Conservation (phyloP, 73 alveolate species). For the Paramecium tetraurelia region DNA sequence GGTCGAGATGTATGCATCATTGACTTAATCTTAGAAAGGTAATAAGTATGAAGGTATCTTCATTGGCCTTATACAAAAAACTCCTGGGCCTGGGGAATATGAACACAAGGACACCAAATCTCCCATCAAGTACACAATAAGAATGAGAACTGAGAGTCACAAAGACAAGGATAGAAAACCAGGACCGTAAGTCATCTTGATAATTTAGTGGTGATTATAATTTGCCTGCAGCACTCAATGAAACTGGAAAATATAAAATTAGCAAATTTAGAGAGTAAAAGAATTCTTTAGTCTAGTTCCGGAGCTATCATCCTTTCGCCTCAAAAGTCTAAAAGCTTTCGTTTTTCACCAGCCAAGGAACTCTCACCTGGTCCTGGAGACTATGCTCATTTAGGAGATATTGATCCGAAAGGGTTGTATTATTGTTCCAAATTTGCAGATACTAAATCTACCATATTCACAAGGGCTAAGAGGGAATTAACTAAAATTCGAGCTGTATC, state of each 20-base stretch:
- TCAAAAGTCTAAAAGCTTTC: not conserved
- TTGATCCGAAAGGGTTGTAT: slow-evolving; percentile 19
- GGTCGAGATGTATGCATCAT: slow-evolving; percentile 35
- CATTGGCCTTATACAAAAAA: not conserved
- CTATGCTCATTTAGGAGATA: not conserved
- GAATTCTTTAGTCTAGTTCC: not conserved
- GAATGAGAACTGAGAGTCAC: slow-evolving; percentile 30
- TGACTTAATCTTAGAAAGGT: not conserved
- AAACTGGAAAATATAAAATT: slow-evolving; percentile 17
- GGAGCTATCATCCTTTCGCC: slow-evolving; percentile 27
- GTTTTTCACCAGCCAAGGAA: not conserved
- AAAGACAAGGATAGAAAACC: not conserved
- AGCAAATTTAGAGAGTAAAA: slow-evolving; percentile 23
- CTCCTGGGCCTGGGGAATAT: slow-evolving; percentile 60
- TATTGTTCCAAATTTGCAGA: slow-evolving; percentile 10
- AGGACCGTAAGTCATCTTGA: not conserved
- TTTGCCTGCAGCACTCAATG: not conserved
- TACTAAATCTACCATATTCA: not conserved
- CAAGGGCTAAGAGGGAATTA: not conserved
- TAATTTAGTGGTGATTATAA: not conserved
- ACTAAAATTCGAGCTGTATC: not conserved
- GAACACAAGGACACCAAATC: not conserved
- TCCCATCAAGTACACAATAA: not conserved
- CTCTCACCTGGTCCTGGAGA: slow-evolving; percentile 9
- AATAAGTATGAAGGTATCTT: slow-evolving; percentile 25